Conservation (phyloP, 2,329 filamentous ascomycete species). For the Talaromyces sp. region DNA sequence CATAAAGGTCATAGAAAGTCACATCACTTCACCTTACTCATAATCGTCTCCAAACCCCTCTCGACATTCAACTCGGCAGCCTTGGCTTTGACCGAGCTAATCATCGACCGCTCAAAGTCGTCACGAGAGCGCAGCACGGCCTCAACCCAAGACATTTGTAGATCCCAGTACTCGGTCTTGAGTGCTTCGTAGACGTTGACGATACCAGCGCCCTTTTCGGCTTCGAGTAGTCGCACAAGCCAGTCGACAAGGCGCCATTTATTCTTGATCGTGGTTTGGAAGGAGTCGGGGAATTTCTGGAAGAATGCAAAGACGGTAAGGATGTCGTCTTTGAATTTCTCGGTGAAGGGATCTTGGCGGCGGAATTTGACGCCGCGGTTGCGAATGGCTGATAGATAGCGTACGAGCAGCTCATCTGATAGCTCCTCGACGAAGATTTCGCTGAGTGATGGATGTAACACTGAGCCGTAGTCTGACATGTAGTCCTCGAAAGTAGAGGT, state of each 20-base stretch:
- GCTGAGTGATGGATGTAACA: constrained; percentile 80
- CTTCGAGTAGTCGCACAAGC: constrained; percentile 74
- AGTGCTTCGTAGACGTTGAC: constrained; percentile 78
- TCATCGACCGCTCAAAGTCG: constrained; percentile 88
- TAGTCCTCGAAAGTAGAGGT: constrained; percentile 95
- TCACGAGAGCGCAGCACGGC: constrained; percentile 81
- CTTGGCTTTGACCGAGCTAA: constrained; percentile 81
- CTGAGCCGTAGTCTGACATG: constrained; percentile 77
- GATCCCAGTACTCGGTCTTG: constrained; percentile 86
- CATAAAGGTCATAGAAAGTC: not conserved
- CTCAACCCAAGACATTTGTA: constrained; percentile 95
- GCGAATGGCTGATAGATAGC: constrained; percentile 78
- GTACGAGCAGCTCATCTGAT: constrained; percentile 82
- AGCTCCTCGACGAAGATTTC: constrained; percentile 94
- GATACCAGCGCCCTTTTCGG: constrained; percentile 69
- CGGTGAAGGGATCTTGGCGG: constrained; percentile 79
- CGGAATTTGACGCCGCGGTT: constrained; percentile 91
- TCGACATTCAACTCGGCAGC: constrained; percentile 83
- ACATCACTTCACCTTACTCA: constrained; percentile 85
- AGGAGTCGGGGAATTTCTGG: constrained; percentile 65
- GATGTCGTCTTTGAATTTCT: constrained; percentile 92
- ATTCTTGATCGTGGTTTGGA: constrained; percentile 74
- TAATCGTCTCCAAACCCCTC: constrained; percentile 83
- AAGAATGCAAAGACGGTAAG: constrained; percentile 90
- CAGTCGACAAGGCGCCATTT: constrained; percentile 90